These are phyloP conservation scores for Camptophora hylomeconis DNA, from an alignment of 2,329 filamentous ascomycete species.

Conservation along the genomic window DNA sequence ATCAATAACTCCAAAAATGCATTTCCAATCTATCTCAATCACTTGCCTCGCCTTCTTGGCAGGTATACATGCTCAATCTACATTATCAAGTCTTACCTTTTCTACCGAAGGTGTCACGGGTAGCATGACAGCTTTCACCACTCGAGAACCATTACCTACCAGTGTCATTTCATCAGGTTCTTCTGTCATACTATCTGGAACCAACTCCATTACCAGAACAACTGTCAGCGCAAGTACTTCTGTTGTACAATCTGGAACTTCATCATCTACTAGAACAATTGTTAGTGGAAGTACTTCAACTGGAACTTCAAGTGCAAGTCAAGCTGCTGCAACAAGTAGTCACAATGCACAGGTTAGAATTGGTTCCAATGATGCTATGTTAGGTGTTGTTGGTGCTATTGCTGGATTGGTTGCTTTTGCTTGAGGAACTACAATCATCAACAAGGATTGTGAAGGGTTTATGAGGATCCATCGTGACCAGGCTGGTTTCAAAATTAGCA, in stretches of 20 bases:
- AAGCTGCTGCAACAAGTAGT: constrained; percentile 2
- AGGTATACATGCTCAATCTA: too few relatives aligned
- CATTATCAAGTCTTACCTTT: too few relatives aligned
- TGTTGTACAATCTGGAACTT: too few relatives aligned
- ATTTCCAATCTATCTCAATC: too few relatives aligned
- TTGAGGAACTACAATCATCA: too few relatives aligned
- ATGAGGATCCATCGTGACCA: too few relatives aligned
- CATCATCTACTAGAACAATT: constrained; percentile 3
- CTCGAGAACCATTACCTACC: neutral
- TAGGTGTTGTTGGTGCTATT: constrained; percentile 1
- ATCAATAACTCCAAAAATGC: too few relatives aligned
- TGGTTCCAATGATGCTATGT: constrained; percentile 1
- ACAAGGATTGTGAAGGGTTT: too few relatives aligned
- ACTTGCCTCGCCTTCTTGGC: too few relatives aligned
- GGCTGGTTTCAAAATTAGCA: too few relatives aligned
- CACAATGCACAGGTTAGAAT: constrained; percentile 2
- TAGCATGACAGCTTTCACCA: neutral
- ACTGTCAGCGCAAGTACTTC: neutral
- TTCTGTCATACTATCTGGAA: neutral
- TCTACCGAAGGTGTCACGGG: neutral
- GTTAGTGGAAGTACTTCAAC: neutral
- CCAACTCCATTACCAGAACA: neutral
- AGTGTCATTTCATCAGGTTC: neutral
- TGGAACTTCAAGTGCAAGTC: neutral
- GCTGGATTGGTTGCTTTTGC: constrained; percentile 4